phyloP scores from a whole-genome alignment of 2,329 filamentous ascomycete genomes.

The Cladosporium velox region DNA sequence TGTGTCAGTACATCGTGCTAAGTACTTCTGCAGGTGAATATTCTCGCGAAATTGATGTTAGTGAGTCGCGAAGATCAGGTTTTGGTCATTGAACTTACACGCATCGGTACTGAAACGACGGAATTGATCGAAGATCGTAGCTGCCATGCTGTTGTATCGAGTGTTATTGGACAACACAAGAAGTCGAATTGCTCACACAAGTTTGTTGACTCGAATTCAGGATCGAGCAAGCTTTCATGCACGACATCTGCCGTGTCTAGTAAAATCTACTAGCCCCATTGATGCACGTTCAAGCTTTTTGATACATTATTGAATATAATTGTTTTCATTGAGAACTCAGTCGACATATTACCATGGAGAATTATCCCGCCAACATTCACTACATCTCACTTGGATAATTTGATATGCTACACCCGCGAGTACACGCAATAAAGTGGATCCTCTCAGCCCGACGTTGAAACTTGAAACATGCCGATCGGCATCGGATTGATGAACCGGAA shows the following conservation, averaged over 20 bases:
- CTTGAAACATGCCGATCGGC: slow-evolving; percentile 10
- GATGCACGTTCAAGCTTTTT: background rate
- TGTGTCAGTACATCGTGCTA: background rate
- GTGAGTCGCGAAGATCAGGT: background rate
- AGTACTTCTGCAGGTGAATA: background rate
- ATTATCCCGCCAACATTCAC: background rate
- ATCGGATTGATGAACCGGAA: slow-evolving; percentile 1
- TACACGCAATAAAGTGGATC: slow-evolving; percentile 6
- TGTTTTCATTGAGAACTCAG: background rate
- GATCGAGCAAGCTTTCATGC: background rate
- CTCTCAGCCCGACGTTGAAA: background rate
- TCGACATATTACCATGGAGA: background rate
- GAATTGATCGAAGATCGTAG: slow-evolving; percentile 3
- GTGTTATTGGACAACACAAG: background rate
- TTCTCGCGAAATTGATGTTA: background rate
- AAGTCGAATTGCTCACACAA: background rate
- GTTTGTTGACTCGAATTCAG: background rate
- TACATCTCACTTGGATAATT: background rate
- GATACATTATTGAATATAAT: background rate
- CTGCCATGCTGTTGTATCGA: background rate
- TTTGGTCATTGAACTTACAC: background rate
- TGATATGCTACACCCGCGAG: background rate
- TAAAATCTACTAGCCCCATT: background rate
- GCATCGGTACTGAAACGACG: slow-evolving; percentile 15
- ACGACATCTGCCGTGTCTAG: background rate